A percentile compares a stretch with the other conserved stretches of the same genome.
Conservation (phyloP, 2,329 filamentous ascomycete genomes). For the Chaetomium sp. region DNA sequence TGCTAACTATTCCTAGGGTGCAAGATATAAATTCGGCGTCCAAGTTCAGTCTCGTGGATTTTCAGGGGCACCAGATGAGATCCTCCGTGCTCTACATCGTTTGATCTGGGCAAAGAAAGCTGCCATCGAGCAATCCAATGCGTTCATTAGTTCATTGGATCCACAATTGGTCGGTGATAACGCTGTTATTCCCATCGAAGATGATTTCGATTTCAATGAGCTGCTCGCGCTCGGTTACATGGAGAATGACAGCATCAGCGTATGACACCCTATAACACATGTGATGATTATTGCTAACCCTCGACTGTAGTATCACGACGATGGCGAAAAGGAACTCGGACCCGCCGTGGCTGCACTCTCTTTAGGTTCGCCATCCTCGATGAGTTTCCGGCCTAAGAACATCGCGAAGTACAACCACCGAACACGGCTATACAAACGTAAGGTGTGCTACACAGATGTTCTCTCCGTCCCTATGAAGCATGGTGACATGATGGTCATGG, state of each 20-base stretch:
- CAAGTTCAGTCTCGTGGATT: slow-evolving; percentile 46
- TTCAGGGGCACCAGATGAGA: slow-evolving; percentile 38
- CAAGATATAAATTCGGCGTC: slow-evolving; percentile 61
- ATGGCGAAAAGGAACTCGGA: slow-evolving; percentile 57
- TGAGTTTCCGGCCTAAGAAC: slow-evolving; percentile 52
- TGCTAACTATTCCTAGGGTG: slow-evolving; percentile 40
- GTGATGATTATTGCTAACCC: neutral
- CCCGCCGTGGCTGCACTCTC: slow-evolving; percentile 57
- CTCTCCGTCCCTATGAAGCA: slow-evolving; percentile 45
- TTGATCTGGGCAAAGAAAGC: slow-evolving; percentile 49
- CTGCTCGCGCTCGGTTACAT: slow-evolving; percentile 58
- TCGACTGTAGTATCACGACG: slow-evolving; percentile 52
- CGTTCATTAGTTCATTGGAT: slow-evolving; percentile 18
- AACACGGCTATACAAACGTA: slow-evolving; percentile 11
- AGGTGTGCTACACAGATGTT: slow-evolving; percentile 27
- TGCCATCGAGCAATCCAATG: slow-evolving; percentile 30
- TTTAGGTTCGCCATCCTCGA: slow-evolving; percentile 50
- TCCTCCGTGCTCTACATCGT: slow-evolving; percentile 45
- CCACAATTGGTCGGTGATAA: neutral
- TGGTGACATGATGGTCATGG: slow-evolving; percentile 60
- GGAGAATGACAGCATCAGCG: slow-evolving; percentile 50
- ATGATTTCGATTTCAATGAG: slow-evolving; percentile 62
- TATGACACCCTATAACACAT: slow-evolving; percentile 23
- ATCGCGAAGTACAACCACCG: slow-evolving; percentile 22
- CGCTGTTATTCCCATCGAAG: slow-evolving; percentile 13